Evolutionary conservation across 768 basidiomycete genomes (phyloP).

Genomic region (Chalciporus chontae): DNA sequence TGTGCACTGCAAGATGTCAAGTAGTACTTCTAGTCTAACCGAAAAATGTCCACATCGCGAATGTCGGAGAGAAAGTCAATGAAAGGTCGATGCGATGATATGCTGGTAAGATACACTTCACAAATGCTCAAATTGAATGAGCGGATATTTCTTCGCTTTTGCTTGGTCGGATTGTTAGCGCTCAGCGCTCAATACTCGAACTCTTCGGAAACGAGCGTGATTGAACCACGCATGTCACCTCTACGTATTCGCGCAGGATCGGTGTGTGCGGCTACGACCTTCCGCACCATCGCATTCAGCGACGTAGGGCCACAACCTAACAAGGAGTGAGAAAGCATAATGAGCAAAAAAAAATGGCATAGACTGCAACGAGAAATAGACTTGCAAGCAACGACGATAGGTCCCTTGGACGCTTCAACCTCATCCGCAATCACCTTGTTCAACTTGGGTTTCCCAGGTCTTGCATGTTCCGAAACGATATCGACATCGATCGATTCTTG

Average conservation of each 20-base stretch:
- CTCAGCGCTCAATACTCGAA: constrained; percentile 65
- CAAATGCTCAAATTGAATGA: not conserved
- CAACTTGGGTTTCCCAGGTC: constrained; percentile 65
- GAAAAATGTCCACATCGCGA: not conserved
- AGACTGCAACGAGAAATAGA: constrained; percentile 6
- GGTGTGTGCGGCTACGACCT: constrained; percentile 59
- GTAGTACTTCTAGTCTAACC: not conserved
- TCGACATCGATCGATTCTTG: constrained; percentile 58
- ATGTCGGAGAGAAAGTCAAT: not conserved
- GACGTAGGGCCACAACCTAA: constrained; percentile 74
- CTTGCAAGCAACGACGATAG: constrained; percentile 69
- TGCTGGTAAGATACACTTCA: not conserved
- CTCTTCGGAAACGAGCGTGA: constrained; percentile 64
- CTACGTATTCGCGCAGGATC: constrained; percentile 47
- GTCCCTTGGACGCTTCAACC: constrained; percentile 50
- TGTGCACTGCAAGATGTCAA: not conserved
- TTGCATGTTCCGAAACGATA: constrained; percentile 57
- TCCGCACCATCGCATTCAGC: constrained; percentile 65
- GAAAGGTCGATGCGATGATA: not conserved
- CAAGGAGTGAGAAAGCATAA: not conserved
- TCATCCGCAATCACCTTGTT: constrained; percentile 63
- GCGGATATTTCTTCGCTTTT: not conserved
- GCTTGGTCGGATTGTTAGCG: no score
- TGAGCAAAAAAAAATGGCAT: constrained; percentile 3
- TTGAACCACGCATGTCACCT: constrained; percentile 57